Evolutionary conservation across 441 rosid species (phyloP).

Genomic region (Geranium incanum): DNA sequence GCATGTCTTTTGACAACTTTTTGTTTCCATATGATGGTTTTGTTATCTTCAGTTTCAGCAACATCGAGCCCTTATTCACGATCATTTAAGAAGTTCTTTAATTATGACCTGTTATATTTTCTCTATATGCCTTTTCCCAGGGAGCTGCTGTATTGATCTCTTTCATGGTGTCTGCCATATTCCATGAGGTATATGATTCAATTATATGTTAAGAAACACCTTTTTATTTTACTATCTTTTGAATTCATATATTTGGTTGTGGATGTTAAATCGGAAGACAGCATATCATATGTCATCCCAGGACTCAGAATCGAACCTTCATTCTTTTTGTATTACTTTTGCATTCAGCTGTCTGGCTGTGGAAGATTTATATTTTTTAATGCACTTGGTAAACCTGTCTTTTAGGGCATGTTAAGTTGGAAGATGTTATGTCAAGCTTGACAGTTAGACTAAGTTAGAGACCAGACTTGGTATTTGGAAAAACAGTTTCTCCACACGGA

Average conservation of each 20-base stretch:
- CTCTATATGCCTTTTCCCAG: slow-evolving; percentile 31
- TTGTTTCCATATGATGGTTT: background rate
- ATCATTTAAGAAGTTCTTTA: background rate
- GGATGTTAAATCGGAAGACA: background rate
- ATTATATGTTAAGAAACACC: background rate
- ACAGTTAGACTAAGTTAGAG: background rate
- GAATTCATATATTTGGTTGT: background rate
- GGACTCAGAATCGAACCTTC: background rate
- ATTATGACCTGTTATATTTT: background rate
- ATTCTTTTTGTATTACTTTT: no score
- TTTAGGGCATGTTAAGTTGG: background rate
- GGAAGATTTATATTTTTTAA: background rate
- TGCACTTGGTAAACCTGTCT: background rate
- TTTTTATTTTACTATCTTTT: background rate
- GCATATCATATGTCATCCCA: background rate
- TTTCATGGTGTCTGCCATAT: slow-evolving; percentile 81
- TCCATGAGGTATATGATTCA: slow-evolving; percentile 68
- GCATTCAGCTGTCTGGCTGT: background rate
- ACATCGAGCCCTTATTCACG: background rate
- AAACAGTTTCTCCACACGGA: background rate
- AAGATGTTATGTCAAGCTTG: background rate
- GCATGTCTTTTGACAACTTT: background rate
- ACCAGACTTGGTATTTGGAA: background rate
- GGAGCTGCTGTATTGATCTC: slow-evolving; percentile 51
- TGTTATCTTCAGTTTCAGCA: background rate